Percentiles rank a stretch among this genome's conserved stretches.
Conservation (phyloP, 2,329 filamentous ascomycete species). For the Alternaria panax region DNA sequence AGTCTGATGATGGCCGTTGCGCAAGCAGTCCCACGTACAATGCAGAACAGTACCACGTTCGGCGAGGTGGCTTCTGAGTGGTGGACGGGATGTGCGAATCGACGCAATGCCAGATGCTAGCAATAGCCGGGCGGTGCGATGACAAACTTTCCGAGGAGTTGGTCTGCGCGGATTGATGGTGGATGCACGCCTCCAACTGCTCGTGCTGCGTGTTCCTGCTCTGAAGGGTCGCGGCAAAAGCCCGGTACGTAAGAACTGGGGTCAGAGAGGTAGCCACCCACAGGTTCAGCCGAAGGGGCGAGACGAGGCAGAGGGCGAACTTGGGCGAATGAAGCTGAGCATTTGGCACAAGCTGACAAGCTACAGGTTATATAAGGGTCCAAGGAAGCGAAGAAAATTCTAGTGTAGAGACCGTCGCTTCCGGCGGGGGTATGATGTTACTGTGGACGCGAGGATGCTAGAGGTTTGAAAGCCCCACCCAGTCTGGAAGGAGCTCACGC, state of each 20-base stretch:
- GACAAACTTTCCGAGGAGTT: slow-evolving; percentile 6
- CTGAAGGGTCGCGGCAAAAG: not conserved
- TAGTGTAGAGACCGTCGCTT: slow-evolving; percentile 30
- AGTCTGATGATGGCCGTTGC: slow-evolving; percentile 1
- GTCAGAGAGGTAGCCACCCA: not conserved
- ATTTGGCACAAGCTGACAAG: slow-evolving; percentile 1
- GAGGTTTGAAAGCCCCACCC: slow-evolving; percentile 23
- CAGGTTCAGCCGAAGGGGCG: not conserved
- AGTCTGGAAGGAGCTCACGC: slow-evolving; percentile 23
- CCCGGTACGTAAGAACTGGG: not conserved
- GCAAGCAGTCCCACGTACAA: slow-evolving; percentile 15
- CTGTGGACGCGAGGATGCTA: slow-evolving; percentile 17
- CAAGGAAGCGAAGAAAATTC: slow-evolving; percentile 27
- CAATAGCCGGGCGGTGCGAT: slow-evolving; percentile 27
- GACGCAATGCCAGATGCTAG: slow-evolving; percentile 20
- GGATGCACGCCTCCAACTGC: not conserved
- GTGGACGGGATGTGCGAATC: slow-evolving; percentile 16
- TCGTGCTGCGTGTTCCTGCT: not conserved
- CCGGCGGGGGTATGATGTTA: slow-evolving; percentile 16
- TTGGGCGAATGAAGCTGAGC: slow-evolving; percentile 14
- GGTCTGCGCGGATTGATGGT: not conserved
- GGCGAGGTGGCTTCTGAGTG: slow-evolving; percentile 23
- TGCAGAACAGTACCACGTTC: slow-evolving; percentile 30
- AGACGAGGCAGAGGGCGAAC: slow-evolving; percentile 12
- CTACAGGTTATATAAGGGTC: slow-evolving; percentile 31